Evolutionary conservation across 345 rosid species (phyloP).

Genomic region (Linum tenue): DNA sequence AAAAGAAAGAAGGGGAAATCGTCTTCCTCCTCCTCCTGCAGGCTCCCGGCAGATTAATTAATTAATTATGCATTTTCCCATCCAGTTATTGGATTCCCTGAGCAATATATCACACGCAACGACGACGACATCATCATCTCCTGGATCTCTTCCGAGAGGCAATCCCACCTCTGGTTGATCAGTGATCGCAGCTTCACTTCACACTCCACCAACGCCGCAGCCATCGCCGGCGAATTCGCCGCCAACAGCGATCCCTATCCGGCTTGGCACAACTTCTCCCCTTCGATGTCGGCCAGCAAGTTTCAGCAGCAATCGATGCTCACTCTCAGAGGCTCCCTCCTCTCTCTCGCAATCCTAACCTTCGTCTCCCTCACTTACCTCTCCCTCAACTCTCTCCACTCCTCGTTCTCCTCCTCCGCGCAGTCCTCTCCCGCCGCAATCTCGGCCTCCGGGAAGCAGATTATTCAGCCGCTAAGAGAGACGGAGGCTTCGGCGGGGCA

Average conservation of each 20-base stretch:
- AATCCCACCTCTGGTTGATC: not conserved
- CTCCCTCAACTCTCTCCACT: constrained; percentile 52
- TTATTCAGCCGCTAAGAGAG: not conserved
- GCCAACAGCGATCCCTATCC: not conserved
- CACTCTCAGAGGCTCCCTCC: constrained; percentile 58
- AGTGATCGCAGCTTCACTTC: not conserved
- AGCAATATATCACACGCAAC: too few species aligned
- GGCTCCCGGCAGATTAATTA: too few species aligned
- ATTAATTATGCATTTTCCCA: too few species aligned
- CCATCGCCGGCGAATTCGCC: constrained; percentile 57
- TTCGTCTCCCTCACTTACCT: constrained; percentile 51
- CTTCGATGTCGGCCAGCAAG: constrained; percentile 46
- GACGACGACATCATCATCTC: not conserved
- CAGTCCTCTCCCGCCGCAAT: constrained; percentile 14
- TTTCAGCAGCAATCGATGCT: constrained; percentile 33
- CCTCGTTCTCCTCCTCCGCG: constrained; percentile 13
- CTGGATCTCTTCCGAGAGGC: not conserved
- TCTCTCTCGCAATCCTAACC: constrained; percentile 58
- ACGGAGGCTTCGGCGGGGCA: not conserved
- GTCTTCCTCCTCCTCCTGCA: too few species aligned
- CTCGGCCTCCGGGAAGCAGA: not conserved
- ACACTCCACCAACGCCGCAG: constrained; percentile 76
- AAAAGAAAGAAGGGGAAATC: too few species aligned
- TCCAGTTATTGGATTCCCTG: too few species aligned
- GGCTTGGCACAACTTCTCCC: constrained; percentile 1